These are phyloP conservation scores for Raffaelea arxii DNA, from an alignment of 2,329 filamentous ascomycete genomes.

Conservation along the genomic window DNA sequence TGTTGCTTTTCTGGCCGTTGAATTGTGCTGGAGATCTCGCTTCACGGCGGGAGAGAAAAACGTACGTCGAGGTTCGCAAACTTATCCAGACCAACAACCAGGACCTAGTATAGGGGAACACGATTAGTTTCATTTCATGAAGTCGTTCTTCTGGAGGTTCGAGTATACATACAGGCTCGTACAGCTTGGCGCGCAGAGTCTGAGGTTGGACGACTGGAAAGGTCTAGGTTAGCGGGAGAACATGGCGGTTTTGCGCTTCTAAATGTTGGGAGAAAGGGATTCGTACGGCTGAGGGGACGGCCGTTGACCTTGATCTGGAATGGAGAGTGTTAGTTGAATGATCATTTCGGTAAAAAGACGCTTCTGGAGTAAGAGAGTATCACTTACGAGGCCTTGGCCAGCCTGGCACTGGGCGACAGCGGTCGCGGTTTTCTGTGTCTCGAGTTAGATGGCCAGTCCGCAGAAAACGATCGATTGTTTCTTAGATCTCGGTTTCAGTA, in stretches of 20 bases:
- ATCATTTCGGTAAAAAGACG: background rate
- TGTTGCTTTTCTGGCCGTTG: no score
- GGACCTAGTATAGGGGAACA: conserved; percentile 32
- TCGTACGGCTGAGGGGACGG: conserved; percentile 56
- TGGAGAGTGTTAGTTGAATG: background rate
- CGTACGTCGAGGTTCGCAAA: conserved; percentile 55
- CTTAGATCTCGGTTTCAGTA: no score
- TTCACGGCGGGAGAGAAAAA: background rate
- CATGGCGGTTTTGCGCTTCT: background rate
- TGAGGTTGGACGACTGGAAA: conserved; percentile 14
- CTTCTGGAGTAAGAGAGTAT: background rate
- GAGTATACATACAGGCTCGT: conserved; percentile 60
- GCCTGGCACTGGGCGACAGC: conserved; percentile 82
- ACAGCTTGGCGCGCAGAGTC: conserved; percentile 51
- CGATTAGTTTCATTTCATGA: background rate
- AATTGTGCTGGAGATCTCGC: background rate
- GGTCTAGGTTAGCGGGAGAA: conserved; percentile 2
- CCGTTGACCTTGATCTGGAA: conserved; percentile 82
- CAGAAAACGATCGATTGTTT: background rate
- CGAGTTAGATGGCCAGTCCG: conserved; percentile 5
- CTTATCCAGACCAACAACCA: conserved; percentile 90
- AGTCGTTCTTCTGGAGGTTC: background rate
- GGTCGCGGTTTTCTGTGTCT: conserved; percentile 61
- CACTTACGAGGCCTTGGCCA: conserved; percentile 51
- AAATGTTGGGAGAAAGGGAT: background rate